Conservation (phyloP, 139 green algal genomes). For the Astrephomene gubernaculifera region DNA sequence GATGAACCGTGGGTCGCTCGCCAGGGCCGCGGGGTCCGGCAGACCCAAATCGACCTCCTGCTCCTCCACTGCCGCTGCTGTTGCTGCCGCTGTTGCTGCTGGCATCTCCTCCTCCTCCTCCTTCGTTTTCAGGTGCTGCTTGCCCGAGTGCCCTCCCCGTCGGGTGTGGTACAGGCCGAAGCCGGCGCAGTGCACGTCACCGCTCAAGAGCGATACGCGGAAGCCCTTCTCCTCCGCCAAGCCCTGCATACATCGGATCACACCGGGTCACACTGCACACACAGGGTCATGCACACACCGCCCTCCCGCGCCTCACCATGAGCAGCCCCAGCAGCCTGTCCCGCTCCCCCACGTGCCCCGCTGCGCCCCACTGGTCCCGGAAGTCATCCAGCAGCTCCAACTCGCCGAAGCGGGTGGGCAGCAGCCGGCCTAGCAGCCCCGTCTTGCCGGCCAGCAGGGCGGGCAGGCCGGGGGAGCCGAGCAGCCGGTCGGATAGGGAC, state of each 20-base stretch:
- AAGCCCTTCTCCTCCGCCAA: not conserved
- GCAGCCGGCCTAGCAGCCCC: not conserved
- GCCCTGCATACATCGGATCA: too few species aligned
- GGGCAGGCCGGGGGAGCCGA: too few species aligned
- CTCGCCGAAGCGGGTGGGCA: conserved; percentile 32
- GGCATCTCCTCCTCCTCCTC: too few species aligned
- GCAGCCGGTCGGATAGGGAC: too few species aligned
- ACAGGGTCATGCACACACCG: too few species aligned
- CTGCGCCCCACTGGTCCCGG: conserved; percentile 67
- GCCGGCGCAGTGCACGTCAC: conserved; percentile 49
- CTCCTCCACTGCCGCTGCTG: too few species aligned
- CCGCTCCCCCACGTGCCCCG: conserved; percentile 25
- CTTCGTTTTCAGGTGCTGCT: too few species aligned
- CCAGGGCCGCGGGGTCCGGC: not conserved
- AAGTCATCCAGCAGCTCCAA: conserved; percentile 73
- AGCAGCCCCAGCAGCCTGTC: conserved; percentile 13
- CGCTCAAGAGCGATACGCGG: conserved; percentile 38
- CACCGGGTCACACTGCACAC: too few species aligned
- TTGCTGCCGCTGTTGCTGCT: too few species aligned
- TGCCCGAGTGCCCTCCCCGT: not conserved
- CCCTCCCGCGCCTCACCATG: not conserved
- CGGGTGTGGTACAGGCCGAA: conserved; percentile 30
- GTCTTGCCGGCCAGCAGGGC: not conserved
- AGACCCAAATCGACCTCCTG: not conserved
- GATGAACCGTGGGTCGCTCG: conserved; percentile 32